A percentile compares a stretch with the other conserved stretches of the same genome.
Evolutionary conservation across 2,329 filamentous ascomycete species (phyloP).

Genomic region (Didymella keratinophila): DNA sequence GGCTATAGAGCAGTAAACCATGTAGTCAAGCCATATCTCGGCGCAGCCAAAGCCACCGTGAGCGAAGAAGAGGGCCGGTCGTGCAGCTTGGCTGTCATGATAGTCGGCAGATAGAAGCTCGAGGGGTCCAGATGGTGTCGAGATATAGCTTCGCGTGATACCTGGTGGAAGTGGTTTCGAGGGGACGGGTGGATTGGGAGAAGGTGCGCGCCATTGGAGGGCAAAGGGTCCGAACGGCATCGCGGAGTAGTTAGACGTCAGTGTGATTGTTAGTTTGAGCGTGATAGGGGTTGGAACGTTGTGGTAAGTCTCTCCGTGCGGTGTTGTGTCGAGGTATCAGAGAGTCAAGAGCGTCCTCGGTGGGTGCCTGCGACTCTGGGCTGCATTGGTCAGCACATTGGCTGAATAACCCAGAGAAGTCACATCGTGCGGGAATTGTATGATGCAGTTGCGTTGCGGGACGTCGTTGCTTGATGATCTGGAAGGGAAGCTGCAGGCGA

Average conservation of each 20-base stretch:
- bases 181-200: slow-evolving; percentile 32
- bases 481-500: slow-evolving; percentile 16
- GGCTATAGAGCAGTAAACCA: slow-evolving; percentile 56
- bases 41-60: slow-evolving; percentile 65
- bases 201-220: slow-evolving; percentile 40
- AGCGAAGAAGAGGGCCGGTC: slow-evolving; percentile 59
- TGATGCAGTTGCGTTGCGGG: too few species aligned
- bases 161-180: slow-evolving; percentile 51
- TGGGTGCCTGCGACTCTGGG: too few species aligned
- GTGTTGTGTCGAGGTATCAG: too few species aligned
- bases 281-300: too few species aligned
- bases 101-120: slow-evolving; percentile 59
- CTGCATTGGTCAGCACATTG: too few species aligned
- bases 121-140: slow-evolving; percentile 56
- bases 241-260: neutral
- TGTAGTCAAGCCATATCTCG: slow-evolving; percentile 62
- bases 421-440: too few species aligned
- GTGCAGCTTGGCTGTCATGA: slow-evolving; percentile 7
- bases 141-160: slow-evolving; percentile 56
- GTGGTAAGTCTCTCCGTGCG: too few species aligned
- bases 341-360: too few species aligned
- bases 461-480: neutral
- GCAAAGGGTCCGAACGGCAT: slow-evolving; percentile 43
- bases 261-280: too few species aligned
- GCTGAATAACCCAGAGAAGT: too few species aligned